These are phyloP conservation scores for Phyllosticta paracitricarpa DNA, from an alignment of 2,329 filamentous ascomycete species.

Conservation along the genomic window DNA sequence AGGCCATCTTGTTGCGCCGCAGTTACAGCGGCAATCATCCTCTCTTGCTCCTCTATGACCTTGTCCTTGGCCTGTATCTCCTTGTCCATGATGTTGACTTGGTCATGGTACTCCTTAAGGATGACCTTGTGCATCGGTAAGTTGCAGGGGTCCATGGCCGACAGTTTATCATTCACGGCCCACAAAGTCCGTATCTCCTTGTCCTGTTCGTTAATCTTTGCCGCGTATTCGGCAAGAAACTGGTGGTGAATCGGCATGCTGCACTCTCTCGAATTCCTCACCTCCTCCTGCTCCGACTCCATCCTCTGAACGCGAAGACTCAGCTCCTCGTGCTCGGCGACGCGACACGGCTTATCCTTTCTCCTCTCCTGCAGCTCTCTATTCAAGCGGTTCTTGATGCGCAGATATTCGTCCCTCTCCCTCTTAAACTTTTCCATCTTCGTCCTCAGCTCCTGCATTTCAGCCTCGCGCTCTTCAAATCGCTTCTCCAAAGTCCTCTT, in stretches of 20 bases:
- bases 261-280: not conserved
- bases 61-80: not conserved
- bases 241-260: not conserved
- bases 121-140: not conserved
- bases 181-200: not conserved
- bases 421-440: too few species aligned
- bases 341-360: not conserved
- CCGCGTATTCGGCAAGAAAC: constrained; percentile 60
- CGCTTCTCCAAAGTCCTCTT: not conserved
- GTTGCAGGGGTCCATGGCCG: not conserved
- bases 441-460: not conserved
- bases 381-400: not conserved
- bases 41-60: not conserved
- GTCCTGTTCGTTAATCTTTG: not conserved
- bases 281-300: not conserved
- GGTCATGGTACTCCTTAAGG: not conserved
- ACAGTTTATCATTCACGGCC: not conserved
- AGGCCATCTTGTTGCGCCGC: not conserved
- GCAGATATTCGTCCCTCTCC: too few species aligned
- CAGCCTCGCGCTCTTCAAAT: not conserved
- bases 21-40: not conserved
- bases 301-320: not conserved
- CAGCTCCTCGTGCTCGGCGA: not conserved
- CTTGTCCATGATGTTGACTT: not conserved
- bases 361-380: not conserved